phyloP scores from a whole-genome alignment of 169 alveolate genomes.

The Plasmodium coatneyi region DNA sequence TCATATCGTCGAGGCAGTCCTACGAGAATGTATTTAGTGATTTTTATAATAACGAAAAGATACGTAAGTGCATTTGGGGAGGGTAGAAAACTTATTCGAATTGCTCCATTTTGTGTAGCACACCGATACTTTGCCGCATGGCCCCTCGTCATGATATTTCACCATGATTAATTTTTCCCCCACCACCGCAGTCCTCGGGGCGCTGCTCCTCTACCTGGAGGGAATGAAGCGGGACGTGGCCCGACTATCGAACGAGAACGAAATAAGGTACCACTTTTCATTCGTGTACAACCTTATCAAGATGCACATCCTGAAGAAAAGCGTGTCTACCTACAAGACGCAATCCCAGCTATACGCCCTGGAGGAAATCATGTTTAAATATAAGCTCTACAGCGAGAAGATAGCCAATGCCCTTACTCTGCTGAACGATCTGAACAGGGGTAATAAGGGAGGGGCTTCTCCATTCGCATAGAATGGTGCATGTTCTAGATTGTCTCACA shows the following conservation, averaged over 20 bases:
- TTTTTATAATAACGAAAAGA: slow-evolving; percentile 58
- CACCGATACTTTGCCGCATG: not conserved
- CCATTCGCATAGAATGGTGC: not conserved
- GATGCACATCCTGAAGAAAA: slow-evolving; percentile 12
- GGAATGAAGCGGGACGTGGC: slow-evolving; percentile 5
- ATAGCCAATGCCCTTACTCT: slow-evolving; percentile 1
- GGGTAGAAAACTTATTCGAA: not conserved
- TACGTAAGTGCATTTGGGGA: slow-evolving; percentile 32
- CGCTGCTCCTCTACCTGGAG: slow-evolving; percentile 18
- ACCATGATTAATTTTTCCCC: not conserved
- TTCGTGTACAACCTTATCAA: slow-evolving; percentile 48
- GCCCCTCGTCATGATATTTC: not conserved
- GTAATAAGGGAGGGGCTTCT: slow-evolving; percentile 7
- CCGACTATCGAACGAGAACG: slow-evolving; percentile 22
- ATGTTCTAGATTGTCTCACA: not conserved
- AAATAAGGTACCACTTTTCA: slow-evolving; percentile 51
- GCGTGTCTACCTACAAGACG: not conserved
- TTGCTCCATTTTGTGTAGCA: not conserved
- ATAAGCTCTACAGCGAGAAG: slow-evolving; percentile 54
- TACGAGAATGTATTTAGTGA: slow-evolving; percentile 43
- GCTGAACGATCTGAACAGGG: slow-evolving; percentile 1
- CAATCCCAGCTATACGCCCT: not conserved
- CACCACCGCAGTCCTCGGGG: slow-evolving; percentile 20
- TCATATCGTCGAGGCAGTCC: slow-evolving; percentile 3
- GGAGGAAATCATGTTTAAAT: slow-evolving; percentile 60